Conservation (phyloP, 495 filamentous ascomycete genomes). For the Clavariopsis aquatica region DNA sequence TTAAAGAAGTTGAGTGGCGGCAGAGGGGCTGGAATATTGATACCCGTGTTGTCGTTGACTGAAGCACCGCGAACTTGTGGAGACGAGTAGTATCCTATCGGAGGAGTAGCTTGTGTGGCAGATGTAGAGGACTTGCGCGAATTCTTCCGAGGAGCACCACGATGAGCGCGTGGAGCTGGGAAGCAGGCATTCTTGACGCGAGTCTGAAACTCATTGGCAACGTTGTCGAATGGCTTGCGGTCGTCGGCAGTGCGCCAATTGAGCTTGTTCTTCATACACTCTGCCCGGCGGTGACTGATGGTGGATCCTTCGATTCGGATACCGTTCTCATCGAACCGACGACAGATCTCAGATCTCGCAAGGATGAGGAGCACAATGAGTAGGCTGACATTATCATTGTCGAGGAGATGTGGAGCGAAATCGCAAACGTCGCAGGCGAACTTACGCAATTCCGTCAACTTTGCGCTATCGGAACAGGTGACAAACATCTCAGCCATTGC, state of each 20-base stretch:
- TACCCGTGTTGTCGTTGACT: neutral
- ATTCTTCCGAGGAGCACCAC: neutral
- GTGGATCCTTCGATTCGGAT: slow-evolving; percentile 38
- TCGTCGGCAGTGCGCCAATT: slow-evolving; percentile 28
- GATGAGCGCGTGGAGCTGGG: slow-evolving; percentile 13
- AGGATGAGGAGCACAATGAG: slow-evolving; percentile 37
- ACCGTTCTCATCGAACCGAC: slow-evolving; percentile 32
- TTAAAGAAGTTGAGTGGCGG: neutral
- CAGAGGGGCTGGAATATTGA: neutral
- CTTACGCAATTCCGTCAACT: slow-evolving; percentile 21
- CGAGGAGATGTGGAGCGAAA: slow-evolving; percentile 35
- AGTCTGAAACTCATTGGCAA: slow-evolving; percentile 24
- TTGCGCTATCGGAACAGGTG: slow-evolving; percentile 14
- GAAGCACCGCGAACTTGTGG: neutral
- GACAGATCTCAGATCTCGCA: slow-evolving; percentile 29
- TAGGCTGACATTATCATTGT: slow-evolving; percentile 37
- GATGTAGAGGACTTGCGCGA: neutral
- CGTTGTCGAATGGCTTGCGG: slow-evolving; percentile 31
- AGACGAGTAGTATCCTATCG: neutral
- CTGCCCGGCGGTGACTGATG: slow-evolving; percentile 31
- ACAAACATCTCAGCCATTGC: slow-evolving; percentile 28
- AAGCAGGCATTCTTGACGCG: slow-evolving; percentile 30
- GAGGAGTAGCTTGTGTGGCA: neutral
- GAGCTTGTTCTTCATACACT: slow-evolving; percentile 34
- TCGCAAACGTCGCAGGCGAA: slow-evolving; percentile 30